phyloP scores from a whole-genome alignment of 805 yeast genomes.

The Myxozyma lipomycoides region DNA sequence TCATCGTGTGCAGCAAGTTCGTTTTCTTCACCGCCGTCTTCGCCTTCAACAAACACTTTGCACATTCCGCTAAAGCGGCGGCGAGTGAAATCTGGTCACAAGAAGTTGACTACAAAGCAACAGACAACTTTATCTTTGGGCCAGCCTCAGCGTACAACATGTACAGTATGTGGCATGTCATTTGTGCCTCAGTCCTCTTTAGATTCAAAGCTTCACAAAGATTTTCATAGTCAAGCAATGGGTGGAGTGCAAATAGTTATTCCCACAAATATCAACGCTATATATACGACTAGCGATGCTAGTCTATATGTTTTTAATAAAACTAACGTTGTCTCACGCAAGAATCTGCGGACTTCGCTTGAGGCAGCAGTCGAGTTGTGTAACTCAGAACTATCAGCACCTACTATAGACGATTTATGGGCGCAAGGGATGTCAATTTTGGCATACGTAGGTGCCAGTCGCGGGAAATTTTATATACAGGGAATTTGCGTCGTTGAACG shows the following conservation, averaged over 20 bases:
- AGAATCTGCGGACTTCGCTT: slow-evolving; percentile 31
- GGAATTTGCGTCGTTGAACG: slow-evolving; percentile 30
- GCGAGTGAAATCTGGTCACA: background rate
- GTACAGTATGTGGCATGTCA: slow-evolving; percentile 53
- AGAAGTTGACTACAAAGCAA: background rate
- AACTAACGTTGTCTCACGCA: background rate
- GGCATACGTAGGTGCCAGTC: background rate
- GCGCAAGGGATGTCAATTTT: slow-evolving; percentile 3
- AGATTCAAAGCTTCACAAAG: slow-evolving; percentile 46
- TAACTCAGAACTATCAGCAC: slow-evolving; percentile 52
- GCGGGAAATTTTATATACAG: slow-evolving; percentile 2
- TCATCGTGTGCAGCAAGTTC: background rate
- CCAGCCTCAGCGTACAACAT: slow-evolving; percentile 35
- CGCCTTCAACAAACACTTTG: background rate
- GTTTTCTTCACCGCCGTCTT: slow-evolving; percentile 1
- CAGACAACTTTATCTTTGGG: slow-evolving; percentile 27
- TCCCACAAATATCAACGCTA: background rate
- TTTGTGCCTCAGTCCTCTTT: slow-evolving; percentile 41
- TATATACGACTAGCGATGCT: background rate
- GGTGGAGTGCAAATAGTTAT: slow-evolving; percentile 44
- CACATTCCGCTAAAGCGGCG: background rate
- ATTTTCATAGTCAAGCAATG: slow-evolving; percentile 45
- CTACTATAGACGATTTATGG: slow-evolving; percentile 32
- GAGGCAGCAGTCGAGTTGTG: slow-evolving; percentile 39
- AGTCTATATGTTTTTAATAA: background rate